Evolutionary conservation across 2,329 filamentous ascomycete species (phyloP), one percentile per base, ranked within the genome.

Genomic region (Epicoccum sorghinum): DNA sequence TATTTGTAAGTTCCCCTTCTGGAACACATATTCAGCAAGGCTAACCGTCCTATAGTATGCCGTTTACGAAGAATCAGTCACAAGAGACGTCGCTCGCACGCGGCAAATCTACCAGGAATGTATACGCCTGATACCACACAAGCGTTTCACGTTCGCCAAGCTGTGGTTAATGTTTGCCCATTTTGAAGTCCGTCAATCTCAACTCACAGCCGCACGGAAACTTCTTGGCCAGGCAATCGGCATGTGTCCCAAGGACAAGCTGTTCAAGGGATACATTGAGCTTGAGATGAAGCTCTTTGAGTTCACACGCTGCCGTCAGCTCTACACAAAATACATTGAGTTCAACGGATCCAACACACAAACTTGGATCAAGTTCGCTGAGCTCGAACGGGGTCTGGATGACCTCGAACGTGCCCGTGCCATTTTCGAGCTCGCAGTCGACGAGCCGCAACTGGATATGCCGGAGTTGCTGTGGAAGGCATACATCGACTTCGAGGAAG

Each of bases 401-500:
- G 95, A 99, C 68, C 77, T 93, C 3, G 92, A 96, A 18, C 89
- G 95, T 27, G 88, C 91, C 13, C 84, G 95, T 38, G 93, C 89
- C 40, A 96, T 99, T 64, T 98, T 92, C 71, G 93, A 98, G 76
- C 82, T 98, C 25, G 93, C 91, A 3, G 88, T 97, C 57, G 82
- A 85, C 43, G 93, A 98, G 74, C 83, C 88, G 1, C 84, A 87
- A 29, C 82, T 99, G 12, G 95, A 99, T 74, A 99, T 99, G 95
- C 95, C 95, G 0, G 95, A 99, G 78, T 81, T 98, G 46, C 81
- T 98, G 1, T 99, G 95, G 95, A 98, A 98, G 78, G 87, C 92
- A 1, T 99, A 96, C 75, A 98, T 99, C 66, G 95, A 99, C 75
- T 98, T 98, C 70, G 95, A 99, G 77, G 93, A 98, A 71, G 91